These are phyloP conservation scores for Magnolia sinica DNA, from an alignment of 164 flowering plant species.

Conservation along the genomic window DNA sequence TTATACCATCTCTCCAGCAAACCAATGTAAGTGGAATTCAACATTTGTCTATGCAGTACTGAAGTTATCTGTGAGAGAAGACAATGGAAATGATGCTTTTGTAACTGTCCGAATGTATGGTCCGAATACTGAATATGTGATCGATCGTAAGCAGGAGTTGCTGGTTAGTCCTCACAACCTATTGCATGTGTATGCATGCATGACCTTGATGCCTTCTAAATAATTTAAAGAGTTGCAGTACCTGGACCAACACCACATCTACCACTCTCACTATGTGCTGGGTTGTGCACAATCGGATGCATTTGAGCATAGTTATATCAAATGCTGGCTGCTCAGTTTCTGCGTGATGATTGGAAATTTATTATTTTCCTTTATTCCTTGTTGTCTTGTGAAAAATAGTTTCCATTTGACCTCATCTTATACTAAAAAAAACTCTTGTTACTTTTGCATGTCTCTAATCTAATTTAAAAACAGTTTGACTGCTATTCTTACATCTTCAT, in stretches of 20 bases:
- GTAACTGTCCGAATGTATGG: conserved; percentile 84
- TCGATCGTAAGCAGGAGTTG: conserved; percentile 78
- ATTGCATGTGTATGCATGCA: not conserved
- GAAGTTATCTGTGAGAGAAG: conserved; percentile 75
- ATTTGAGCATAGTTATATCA: not conserved
- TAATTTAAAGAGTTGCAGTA: not conserved
- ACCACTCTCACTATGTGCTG: too few relatives aligned
- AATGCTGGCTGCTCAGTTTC: too few relatives aligned
- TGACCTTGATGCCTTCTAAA: not conserved
- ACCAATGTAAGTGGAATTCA: not conserved
- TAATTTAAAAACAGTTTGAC: not conserved
- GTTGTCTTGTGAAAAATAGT: not conserved
- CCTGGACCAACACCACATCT: too few relatives aligned
- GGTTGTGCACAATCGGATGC: not conserved
- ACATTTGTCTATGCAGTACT: conserved; percentile 50
- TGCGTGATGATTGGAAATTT: not conserved
- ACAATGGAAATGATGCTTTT: conserved; percentile 33
- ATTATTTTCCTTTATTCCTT: not conserved
- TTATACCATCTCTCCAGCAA: not conserved
- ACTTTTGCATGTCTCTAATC: not conserved
- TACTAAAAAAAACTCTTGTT: not conserved
- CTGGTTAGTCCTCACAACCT: conserved; percentile 28
- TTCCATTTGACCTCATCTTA: not conserved
- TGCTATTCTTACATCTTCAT: not conserved
- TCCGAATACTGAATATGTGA: conserved; percentile 89